Evolutionary conservation across 2,329 filamentous ascomycete species (phyloP).

Genomic region (Exophiala sideris): DNA sequence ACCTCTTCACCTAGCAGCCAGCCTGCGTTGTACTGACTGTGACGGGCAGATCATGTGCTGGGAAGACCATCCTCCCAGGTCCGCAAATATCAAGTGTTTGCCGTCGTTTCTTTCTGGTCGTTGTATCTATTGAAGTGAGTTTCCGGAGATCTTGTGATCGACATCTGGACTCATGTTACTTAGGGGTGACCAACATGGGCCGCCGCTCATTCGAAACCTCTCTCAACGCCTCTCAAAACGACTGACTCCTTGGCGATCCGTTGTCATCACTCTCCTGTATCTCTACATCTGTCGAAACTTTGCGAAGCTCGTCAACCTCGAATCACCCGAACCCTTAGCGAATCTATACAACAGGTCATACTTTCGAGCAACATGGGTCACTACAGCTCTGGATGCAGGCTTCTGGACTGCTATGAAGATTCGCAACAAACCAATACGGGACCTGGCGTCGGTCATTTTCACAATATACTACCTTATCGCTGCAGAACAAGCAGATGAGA

Average conservation of each 20-base stretch:
- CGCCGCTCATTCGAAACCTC: slow-evolving; percentile 67
- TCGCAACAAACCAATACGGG: slow-evolving; percentile 71
- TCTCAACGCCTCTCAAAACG: slow-evolving; percentile 67
- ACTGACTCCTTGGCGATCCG: slow-evolving; percentile 84
- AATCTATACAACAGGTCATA: slow-evolving; percentile 91
- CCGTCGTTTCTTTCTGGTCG: slow-evolving; percentile 88
- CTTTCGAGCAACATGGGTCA: slow-evolving; percentile 94
- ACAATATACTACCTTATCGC: slow-evolving; percentile 87
- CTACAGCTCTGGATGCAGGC: slow-evolving; percentile 89
- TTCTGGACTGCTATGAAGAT: slow-evolving; percentile 99
- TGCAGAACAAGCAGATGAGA: slow-evolving; percentile 92
- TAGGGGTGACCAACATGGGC: slow-evolving; percentile 84
- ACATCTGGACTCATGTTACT: slow-evolving; percentile 21
- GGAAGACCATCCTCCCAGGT: slow-evolving; percentile 89
- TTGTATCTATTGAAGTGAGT: slow-evolving; percentile 72
- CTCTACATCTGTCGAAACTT: slow-evolving; percentile 92
- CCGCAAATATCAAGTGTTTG: slow-evolving; percentile 85
- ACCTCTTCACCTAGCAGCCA: background rate
- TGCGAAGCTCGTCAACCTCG: slow-evolving; percentile 83
- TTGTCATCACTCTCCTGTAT: slow-evolving; percentile 82
- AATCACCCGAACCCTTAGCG: slow-evolving; percentile 87
- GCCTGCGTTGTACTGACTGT: slow-evolving; percentile 5
- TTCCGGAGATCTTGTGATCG: background rate
- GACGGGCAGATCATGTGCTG: slow-evolving; percentile 72
- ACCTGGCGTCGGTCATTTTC: slow-evolving; percentile 79